These are phyloP conservation scores for Remersonia thermophila DNA, from an alignment of 2,329 filamentous ascomycete species.

Conservation along the genomic window DNA sequence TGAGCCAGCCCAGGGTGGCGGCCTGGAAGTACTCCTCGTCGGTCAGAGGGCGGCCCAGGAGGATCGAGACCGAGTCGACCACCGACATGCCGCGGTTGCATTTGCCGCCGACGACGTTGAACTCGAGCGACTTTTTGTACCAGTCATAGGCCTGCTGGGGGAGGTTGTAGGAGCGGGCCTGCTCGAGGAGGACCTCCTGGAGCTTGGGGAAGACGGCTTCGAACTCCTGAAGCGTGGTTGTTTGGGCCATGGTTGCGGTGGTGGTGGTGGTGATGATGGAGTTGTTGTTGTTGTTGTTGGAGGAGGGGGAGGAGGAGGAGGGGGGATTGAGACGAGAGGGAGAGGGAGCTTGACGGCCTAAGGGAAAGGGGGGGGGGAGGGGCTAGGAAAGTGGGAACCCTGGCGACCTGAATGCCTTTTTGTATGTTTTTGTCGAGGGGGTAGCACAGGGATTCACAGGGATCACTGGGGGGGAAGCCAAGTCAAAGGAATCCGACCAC, in stretches of 20 bases:
- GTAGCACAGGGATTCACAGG: too few relatives aligned
- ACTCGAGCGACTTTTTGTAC: slow-evolving; percentile 74
- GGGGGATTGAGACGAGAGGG: neutral
- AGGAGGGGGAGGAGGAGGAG: neutral
- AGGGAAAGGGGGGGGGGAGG: too few relatives aligned
- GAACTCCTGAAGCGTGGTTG: slow-evolving; percentile 72
- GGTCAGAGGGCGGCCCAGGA: slow-evolving; percentile 58
- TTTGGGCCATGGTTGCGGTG: slow-evolving; percentile 46
- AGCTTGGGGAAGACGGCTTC: slow-evolving; percentile 82
- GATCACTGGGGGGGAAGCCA: too few relatives aligned
- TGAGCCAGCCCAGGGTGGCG: slow-evolving; percentile 89
- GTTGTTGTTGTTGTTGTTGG: neutral
- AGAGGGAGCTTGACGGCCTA: too few relatives aligned
- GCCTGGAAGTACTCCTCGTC: slow-evolving; percentile 80
- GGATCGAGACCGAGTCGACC: slow-evolving; percentile 74
- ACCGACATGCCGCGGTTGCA: slow-evolving; percentile 99
- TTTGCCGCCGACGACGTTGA: slow-evolving; percentile 88
- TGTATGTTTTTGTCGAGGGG: too few relatives aligned
- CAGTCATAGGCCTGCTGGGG: slow-evolving; percentile 71
- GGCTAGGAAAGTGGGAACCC: too few relatives aligned
- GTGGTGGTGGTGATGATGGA: neutral
- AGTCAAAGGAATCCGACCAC: too few relatives aligned
- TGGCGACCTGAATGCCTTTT: too few relatives aligned
- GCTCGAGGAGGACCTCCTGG: slow-evolving; percentile 65
- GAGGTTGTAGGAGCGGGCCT: slow-evolving; percentile 71